Percentiles rank a stretch among this genome's conserved stretches.
phyloP scores from a whole-genome alignment of 2,329 filamentous ascomycete species.

The Triangularia setosa region DNA sequence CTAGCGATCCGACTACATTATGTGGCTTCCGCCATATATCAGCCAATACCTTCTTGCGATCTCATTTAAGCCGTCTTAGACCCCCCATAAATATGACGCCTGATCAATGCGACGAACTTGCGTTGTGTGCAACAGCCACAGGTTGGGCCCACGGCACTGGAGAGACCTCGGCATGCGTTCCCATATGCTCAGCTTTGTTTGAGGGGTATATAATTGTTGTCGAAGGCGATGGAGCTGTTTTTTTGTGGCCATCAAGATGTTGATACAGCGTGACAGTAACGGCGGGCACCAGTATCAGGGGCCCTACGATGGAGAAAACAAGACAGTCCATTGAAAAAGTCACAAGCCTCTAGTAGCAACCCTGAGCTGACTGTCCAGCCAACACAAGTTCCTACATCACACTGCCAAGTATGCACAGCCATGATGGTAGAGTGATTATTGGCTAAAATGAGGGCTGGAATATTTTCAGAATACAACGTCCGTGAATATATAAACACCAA shows the following conservation, averaged over 20 bases:
- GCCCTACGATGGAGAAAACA: not conserved
- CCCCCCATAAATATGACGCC: not conserved
- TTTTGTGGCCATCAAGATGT: not conserved
- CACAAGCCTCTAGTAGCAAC: not conserved
- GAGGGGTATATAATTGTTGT: not conserved
- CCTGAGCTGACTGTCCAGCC: not conserved
- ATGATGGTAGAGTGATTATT: not conserved
- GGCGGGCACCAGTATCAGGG: not conserved
- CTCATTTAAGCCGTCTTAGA: not conserved
- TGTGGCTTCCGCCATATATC: not conserved
- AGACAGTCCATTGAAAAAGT: not conserved
- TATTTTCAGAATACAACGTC: not conserved
- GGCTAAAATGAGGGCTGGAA: not conserved
- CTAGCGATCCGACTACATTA: too few relatives aligned
- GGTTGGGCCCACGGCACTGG: not conserved
- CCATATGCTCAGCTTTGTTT: not conserved
- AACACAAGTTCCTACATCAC: not conserved
- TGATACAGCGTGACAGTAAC: not conserved
- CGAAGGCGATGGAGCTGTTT: not conserved
- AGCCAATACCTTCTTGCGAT: not conserved
- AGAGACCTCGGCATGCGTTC: not conserved
- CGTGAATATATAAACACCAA: not conserved
- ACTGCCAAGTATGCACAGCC: not conserved
- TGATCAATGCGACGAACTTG: not conserved
- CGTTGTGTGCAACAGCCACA: not conserved